Percentiles rank a stretch among this genome's conserved stretches.
Evolutionary conservation across 139 green algal genomes (phyloP).

Genomic region (Chlorella sp.): DNA sequence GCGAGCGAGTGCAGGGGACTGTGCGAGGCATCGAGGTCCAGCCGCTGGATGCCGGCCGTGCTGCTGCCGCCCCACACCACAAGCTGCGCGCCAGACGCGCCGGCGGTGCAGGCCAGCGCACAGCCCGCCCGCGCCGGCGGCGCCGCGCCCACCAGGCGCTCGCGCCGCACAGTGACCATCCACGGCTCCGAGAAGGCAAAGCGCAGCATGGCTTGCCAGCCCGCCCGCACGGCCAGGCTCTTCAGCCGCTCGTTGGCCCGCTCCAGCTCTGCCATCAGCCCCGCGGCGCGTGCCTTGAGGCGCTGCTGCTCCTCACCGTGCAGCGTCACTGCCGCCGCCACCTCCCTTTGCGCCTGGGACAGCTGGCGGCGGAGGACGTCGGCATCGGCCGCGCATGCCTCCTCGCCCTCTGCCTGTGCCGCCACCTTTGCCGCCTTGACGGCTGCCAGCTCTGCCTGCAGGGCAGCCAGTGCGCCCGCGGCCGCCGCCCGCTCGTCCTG

Average conservation of each 20-base stretch:
- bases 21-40: no score
- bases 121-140: background rate
- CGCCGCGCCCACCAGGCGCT: constrained; percentile 1
- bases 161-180: background rate
- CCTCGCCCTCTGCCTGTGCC: background rate
- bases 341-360: background rate
- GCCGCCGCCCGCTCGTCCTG: background rate
- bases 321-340: no score
- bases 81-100: background rate
- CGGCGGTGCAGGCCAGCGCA: background rate
- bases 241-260: no score
- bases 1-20: no score
- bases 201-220: no score
- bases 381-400: no score
- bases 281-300: no score
- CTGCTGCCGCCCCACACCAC: background rate
- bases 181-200: background rate
- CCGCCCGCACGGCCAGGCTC: no score
- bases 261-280: no score
- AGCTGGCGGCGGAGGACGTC: background rate
- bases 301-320: no score
- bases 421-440: background rate
- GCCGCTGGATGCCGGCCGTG: background rate
- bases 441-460: background rate
- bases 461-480: background rate